Evolutionary conservation across 1,139 yeast species (phyloP), one percentile per base, ranked within the genome.

Genomic region (Nakaseomyces sp.): DNA sequence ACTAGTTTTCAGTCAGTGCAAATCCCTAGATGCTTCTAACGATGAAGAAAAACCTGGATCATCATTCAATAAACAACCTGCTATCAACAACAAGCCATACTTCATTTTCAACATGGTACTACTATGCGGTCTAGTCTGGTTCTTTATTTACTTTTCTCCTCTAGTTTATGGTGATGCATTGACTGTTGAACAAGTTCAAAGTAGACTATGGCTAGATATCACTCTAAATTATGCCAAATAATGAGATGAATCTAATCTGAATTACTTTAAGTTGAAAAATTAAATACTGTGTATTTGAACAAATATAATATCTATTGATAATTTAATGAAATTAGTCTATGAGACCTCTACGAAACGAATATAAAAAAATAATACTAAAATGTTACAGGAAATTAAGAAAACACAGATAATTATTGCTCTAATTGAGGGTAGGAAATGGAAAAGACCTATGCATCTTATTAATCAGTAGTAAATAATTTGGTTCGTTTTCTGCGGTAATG

Each of bases 151-250:
- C 71, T 86, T 81, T 61, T 77, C 88, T 26, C 95, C 97, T 42
- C 61, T 91, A 47, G 81, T 93, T 1, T 93, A 91, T 58, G 99
- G 98, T 53, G 74, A 77, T 12, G 57, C 78, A 7, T 68, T 91
- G 55, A 60, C 78, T 1, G 74, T 81, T 7, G 79, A 70, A 35
- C 81, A 85, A 61, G 82, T 89, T 24, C 59, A 67, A 50, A 73
- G 73, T 32, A 81, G 98, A 70, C 81, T 88, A 66, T 81, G 91
- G 83, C 71, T 88, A 62, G 80, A 83, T 55, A 79, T 87, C 56
- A 79, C 79, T 59, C 73, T 91, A 50, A 96, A 89, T 61, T 89
- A 79, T 61, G 78, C 91, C 49, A 88, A 88, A 68, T 84, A 72
- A 13, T 32, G 36, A 32, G 12, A 5, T 32, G 24, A 18, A 18